phyloP scores from a whole-genome alignment of 495 filamentous ascomycete species.

The Penicillium pancosmium region DNA sequence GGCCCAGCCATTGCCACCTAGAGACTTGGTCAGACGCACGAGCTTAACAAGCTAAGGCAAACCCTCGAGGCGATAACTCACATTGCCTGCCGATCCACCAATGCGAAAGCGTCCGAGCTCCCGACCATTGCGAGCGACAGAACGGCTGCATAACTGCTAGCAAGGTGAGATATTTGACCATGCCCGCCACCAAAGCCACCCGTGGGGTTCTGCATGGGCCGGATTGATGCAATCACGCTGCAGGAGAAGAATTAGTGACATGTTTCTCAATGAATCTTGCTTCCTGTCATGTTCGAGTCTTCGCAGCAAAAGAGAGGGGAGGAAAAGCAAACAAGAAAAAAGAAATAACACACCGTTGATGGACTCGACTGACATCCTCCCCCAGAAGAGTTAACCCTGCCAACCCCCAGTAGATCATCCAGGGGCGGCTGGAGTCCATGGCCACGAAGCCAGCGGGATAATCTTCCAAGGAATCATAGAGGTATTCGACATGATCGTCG shows the following conservation, averaged over 20 bases:
- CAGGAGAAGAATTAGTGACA: constrained; percentile 3
- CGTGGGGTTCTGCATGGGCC: constrained; percentile 74
- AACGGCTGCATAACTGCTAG: constrained; percentile 82
- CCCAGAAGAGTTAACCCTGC: constrained; percentile 72
- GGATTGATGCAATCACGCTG: constrained; percentile 70
- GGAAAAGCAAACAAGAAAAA: constrained; percentile 9
- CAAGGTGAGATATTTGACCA: constrained; percentile 84
- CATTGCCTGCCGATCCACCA: constrained; percentile 81
- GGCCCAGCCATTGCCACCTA: constrained; percentile 83
- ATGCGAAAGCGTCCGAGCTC: constrained; percentile 66
- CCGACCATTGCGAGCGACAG: constrained; percentile 77
- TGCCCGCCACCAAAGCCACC: constrained; percentile 96
- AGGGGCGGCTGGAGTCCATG: constrained; percentile 83
- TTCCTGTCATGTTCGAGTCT: not conserved
- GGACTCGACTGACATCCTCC: constrained; percentile 70
- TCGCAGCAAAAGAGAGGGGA: constrained; percentile 10
- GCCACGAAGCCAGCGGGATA: constrained; percentile 68
- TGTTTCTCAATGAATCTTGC: not conserved
- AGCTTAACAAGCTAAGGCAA: constrained; percentile 9
- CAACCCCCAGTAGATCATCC: constrained; percentile 92
- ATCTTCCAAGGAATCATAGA: constrained; percentile 64
- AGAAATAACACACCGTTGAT: constrained; percentile 54
- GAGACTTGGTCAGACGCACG: constrained; percentile 27
- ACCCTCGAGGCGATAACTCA: constrained; percentile 36
- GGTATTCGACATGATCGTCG: constrained; percentile 72